Evolutionary conservation across 2,329 filamentous ascomycete species (phyloP).

Genomic region (Pseudogymnoascus sp.): DNA sequence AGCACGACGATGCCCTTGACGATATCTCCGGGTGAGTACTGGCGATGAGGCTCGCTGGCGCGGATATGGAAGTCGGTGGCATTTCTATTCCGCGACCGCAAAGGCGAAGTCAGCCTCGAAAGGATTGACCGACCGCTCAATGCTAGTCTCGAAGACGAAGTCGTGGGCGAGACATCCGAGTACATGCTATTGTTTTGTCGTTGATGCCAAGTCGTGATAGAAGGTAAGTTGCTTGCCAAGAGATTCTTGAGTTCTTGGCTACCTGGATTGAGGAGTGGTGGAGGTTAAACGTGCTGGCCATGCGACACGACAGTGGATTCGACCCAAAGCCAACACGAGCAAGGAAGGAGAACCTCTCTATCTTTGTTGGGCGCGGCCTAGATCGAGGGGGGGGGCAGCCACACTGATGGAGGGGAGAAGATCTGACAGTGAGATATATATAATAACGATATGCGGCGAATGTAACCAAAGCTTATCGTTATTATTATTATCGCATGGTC

Average conservation of each 20-base stretch:
- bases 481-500: conserved; percentile 5
- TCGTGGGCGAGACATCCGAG: conserved; percentile 24
- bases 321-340: background rate
- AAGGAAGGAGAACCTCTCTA: background rate
- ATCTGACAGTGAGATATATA: background rate
- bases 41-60: conserved; percentile 67
- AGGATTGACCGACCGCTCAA: conserved; percentile 25
- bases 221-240: conserved; percentile 10
- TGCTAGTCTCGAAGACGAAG: conserved; percentile 18
- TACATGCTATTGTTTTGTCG: conserved; percentile 26
- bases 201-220: conserved; percentile 23
- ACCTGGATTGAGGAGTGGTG: conserved; percentile 5
- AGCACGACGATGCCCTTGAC: conserved; percentile 65
- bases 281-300: conserved; percentile 11
- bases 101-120: conserved; percentile 38
- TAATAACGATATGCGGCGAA: background rate
- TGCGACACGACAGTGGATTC: conserved; percentile 7
- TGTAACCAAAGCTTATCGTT: conserved; percentile 6
- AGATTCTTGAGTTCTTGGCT: conserved; percentile 10
- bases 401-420: background rate
- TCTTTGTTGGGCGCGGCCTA: background rate
- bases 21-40: conserved; percentile 66
- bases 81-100: conserved; percentile 46
- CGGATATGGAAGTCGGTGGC: conserved; percentile 72
- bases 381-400: no score